Evolutionary conservation across 768 basidiomycete genomes (phyloP).

Genomic region (Gymnopilus junonius): DNA sequence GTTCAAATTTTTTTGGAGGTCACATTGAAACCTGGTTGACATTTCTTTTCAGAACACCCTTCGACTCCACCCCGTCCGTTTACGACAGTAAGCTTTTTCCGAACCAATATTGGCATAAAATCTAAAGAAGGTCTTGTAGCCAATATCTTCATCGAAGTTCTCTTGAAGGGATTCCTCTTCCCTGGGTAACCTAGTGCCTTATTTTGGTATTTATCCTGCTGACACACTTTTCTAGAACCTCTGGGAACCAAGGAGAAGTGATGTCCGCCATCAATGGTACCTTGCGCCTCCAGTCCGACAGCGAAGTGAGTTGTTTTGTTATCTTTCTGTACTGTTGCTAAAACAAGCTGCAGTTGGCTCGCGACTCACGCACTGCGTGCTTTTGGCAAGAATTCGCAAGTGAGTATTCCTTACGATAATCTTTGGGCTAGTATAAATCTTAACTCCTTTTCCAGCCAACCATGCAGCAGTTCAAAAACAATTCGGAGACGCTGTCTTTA

Average conservation of each 20-base stretch:
- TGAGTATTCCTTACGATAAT: constrained; percentile 13
- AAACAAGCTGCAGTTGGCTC: constrained; percentile 23
- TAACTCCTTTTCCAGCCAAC: constrained; percentile 25
- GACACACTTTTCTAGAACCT: constrained; percentile 27
- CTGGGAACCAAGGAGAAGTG: constrained; percentile 41
- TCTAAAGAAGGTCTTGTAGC: background rate
- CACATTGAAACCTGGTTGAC: background rate
- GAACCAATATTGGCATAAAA: background rate
- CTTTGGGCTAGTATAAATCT: background rate
- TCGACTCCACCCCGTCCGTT: constrained; percentile 47
- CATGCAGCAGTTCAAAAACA: constrained; percentile 16
- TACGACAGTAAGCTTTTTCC: constrained; percentile 36
- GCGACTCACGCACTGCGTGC: constrained; percentile 49
- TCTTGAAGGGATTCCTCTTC: constrained; percentile 43
- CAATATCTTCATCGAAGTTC: constrained; percentile 42
- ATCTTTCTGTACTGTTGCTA: background rate
- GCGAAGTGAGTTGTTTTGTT: constrained; percentile 20
- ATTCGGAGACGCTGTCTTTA: constrained; percentile 47
- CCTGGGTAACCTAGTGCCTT: constrained; percentile 34
- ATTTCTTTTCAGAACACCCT: constrained; percentile 15
- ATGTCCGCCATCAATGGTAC: constrained; percentile 42
- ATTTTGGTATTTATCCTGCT: background rate
- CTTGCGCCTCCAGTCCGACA: constrained; percentile 49
- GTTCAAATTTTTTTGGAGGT: background rate
- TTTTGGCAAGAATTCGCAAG: constrained; percentile 47